Conservation (phyloP, 2,329 filamentous ascomycete species). For the Colletotrichum karsti region DNA sequence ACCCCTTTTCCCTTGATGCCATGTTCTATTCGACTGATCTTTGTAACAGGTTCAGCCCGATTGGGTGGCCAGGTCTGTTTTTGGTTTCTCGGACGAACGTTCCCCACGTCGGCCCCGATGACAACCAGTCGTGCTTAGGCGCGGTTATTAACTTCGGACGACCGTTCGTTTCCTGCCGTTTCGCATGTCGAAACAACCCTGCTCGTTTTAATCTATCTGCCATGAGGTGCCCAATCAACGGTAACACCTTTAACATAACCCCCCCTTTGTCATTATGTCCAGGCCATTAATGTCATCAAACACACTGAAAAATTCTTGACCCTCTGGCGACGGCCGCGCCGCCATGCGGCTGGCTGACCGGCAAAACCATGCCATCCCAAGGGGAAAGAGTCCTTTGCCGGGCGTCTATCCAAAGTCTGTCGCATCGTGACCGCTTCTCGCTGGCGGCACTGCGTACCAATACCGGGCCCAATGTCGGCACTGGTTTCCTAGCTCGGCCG, state of each 20-base stretch:
- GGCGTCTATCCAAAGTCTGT: not conserved
- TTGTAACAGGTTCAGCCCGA: constrained; percentile 10
- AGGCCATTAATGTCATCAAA: not conserved
- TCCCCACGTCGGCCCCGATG: not conserved
- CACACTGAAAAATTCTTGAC: not conserved
- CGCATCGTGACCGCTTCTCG: not conserved
- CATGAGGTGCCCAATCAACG: not conserved
- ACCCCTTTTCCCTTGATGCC: not conserved
- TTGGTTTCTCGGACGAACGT: not conserved
- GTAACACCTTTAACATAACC: not conserved
- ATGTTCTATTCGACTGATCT: no score
- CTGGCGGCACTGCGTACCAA: not conserved
- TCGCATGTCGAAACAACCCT: constrained; percentile 10
- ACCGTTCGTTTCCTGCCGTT: constrained; percentile 20
- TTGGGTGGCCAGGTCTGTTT: not conserved
- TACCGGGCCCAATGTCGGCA: constrained; percentile 1
- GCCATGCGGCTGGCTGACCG: not conserved
- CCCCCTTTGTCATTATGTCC: no score
- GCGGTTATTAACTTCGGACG: constrained; percentile 23
- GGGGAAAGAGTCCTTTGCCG: not conserved
- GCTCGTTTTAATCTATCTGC: constrained; percentile 5
- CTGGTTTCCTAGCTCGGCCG: constrained; percentile 2
- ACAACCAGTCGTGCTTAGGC: not conserved
- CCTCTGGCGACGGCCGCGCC: not conserved
- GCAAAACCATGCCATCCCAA: not conserved